Percentiles rank a stretch among this genome's conserved stretches.
Evolutionary conservation across 768 basidiomycete species (phyloP).

Genomic region (Termitomyces sp.): DNA sequence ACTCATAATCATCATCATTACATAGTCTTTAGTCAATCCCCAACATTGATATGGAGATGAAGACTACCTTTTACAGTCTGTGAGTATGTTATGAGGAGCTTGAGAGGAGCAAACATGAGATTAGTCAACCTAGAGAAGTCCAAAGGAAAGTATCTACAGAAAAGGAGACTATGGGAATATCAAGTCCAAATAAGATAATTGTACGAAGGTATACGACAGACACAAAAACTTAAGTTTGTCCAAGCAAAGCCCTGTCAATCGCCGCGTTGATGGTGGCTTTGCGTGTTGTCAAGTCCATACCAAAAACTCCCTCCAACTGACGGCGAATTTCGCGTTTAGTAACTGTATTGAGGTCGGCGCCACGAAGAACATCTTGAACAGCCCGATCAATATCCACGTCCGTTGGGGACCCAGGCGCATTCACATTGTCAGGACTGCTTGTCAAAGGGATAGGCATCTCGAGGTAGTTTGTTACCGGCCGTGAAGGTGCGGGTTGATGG

Average conservation of each 20-base stretch:
- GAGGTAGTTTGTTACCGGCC: conserved; percentile 72
- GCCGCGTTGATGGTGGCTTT: conserved; percentile 73
- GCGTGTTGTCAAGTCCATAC: conserved; percentile 65
- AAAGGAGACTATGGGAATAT: background rate
- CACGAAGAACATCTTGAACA: conserved; percentile 66
- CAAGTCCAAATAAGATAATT: background rate
- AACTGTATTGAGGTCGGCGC: conserved; percentile 81
- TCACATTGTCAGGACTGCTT: conserved; percentile 47
- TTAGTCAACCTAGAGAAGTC: background rate
- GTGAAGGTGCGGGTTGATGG: conserved; percentile 60
- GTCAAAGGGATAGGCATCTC: conserved; percentile 59
- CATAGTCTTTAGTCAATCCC: too few species aligned
- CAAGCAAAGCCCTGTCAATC: conserved; percentile 67
- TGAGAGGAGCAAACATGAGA: too few species aligned
- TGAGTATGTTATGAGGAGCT: too few species aligned
- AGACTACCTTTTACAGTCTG: too few species aligned
- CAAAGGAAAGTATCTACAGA: background rate
- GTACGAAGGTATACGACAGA: background rate
- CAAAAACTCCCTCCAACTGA: conserved; percentile 77
- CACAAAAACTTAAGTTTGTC: conserved; percentile 27
- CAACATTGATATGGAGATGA: too few species aligned
- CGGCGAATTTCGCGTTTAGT: conserved; percentile 90
- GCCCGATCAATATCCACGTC: conserved; percentile 71
- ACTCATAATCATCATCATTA: too few species aligned
- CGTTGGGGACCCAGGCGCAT: conserved; percentile 46